A percentile compares a stretch with the other conserved stretches of the same genome.
Evolutionary conservation across 305 asterid genomes (phyloP).

Genomic region (Petunia hybrid): DNA sequence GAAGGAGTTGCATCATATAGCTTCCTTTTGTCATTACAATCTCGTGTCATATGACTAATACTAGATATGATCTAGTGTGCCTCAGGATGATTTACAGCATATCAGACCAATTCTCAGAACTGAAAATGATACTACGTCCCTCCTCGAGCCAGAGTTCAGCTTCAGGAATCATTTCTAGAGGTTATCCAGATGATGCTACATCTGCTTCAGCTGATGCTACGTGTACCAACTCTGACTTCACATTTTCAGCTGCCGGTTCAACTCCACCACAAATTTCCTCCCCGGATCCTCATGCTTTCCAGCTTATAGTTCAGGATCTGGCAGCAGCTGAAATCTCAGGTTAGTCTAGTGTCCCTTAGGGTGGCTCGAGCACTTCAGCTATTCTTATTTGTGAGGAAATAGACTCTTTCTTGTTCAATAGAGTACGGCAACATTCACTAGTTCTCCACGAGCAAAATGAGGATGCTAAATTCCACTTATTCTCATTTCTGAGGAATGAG

Average conservation of each 20-base stretch:
- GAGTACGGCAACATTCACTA: background rate
- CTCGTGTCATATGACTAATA: conserved; percentile 69
- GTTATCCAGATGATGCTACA: conserved; percentile 63
- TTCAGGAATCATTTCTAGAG: conserved; percentile 67
- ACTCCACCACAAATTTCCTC: conserved; percentile 68
- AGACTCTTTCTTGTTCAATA: conserved; percentile 35
- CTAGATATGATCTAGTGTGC: conserved; percentile 96
- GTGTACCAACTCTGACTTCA: conserved; percentile 88
- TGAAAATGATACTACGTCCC: conserved; percentile 84
- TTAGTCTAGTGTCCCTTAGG: conserved; percentile 65
- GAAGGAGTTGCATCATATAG: conserved; percentile 44
- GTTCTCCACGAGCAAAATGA: conserved; percentile 29
- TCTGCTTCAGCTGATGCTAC: conserved; percentile 81
- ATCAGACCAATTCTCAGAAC: conserved; percentile 99
- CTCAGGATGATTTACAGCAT: conserved; percentile 99
- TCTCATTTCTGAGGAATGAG: background rate
- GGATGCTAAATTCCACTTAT: conserved; percentile 27
- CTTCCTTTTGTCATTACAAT: conserved; percentile 34
- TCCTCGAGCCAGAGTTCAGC: conserved; percentile 77
- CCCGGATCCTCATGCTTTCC: conserved; percentile 76
- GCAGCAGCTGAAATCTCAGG: conserved; percentile 90
- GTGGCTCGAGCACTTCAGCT: conserved; percentile 45
- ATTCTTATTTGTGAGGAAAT: conserved; percentile 43
- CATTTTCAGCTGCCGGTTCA: conserved; percentile 90
- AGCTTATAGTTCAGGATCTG: conserved; percentile 94